phyloP scores from a whole-genome alignment of 768 basidiomycete species.

The Lactarius vividus region DNA sequence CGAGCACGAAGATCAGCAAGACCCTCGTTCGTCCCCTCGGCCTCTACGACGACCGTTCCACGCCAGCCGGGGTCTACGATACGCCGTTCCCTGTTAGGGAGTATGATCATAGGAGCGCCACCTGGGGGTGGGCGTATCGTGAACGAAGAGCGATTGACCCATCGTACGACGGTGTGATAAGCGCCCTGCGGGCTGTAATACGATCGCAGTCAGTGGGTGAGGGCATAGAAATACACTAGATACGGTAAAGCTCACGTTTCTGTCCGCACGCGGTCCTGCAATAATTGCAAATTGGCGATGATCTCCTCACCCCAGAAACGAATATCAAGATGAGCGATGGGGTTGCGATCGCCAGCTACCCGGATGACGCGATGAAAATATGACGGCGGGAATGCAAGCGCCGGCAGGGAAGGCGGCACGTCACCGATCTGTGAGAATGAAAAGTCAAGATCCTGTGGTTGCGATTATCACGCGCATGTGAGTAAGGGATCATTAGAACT shows the following conservation, averaged over 20 bases:
- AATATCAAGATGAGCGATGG: conserved; percentile 71
- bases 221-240: conserved; percentile 15
- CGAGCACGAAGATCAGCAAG: conserved; percentile 73
- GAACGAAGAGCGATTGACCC: conserved; percentile 82
- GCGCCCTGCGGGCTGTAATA: conserved; percentile 67
- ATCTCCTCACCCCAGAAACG: conserved; percentile 79
- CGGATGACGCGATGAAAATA: conserved; percentile 87
- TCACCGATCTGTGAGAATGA: conserved; percentile 74
- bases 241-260: conserved; percentile 62
- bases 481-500: not conserved
- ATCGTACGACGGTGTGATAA: conserved; percentile 77
- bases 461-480: not conserved
- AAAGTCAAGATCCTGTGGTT: conserved; percentile 75
- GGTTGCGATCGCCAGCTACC: conserved; percentile 39
- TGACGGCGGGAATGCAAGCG: conserved; percentile 79
- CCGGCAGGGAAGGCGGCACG: conserved; percentile 75
- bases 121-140: conserved; percentile 50
- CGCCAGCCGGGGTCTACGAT: conserved; percentile 77
- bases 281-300: conserved; percentile 64
- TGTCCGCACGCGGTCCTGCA: conserved; percentile 73
- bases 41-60: conserved; percentile 78
- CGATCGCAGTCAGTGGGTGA: conserved; percentile 16
- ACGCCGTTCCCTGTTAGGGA: conserved; percentile 32
- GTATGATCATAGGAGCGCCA: conserved; percentile 36
- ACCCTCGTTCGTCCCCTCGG: conserved; percentile 85